Evolutionary conservation across 1,139 yeast genomes (phyloP).

Genomic region (Geotrichum macrosporum): DNA sequence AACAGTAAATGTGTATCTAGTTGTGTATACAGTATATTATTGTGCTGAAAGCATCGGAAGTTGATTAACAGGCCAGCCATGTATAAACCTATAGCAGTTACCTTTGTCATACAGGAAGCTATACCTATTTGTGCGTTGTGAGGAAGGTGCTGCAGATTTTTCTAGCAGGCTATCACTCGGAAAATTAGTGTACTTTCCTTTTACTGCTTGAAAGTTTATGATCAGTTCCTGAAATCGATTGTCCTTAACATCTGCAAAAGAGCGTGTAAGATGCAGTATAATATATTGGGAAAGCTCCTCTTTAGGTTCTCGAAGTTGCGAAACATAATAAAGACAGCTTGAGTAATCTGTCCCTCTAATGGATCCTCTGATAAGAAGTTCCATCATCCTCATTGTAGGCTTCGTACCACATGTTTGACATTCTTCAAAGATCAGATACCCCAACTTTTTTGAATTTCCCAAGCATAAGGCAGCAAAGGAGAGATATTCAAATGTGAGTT

Average conservation of each 20-base stretch:
- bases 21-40: no score
- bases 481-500: conserved; percentile 30
- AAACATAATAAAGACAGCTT: conserved; percentile 6
- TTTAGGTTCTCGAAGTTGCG: neutral
- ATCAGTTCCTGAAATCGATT: conserved; percentile 18
- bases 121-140: conserved; percentile 19
- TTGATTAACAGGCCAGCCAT: conserved; percentile 23
- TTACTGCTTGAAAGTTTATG: conserved; percentile 1
- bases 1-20: no score
- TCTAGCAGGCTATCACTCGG: conserved; percentile 23
- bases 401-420: conserved; percentile 12
- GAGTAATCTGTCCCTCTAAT: conserved; percentile 29
- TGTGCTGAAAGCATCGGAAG: neutral
- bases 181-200: conserved; percentile 21
- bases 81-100: conserved; percentile 23
- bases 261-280: conserved; percentile 25
- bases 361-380: conserved; percentile 31
- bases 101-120: conserved; percentile 23
- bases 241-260: conserved; percentile 21
- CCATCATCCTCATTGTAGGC: conserved; percentile 28
- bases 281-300: conserved; percentile 20
- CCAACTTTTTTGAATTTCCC: conserved; percentile 34
- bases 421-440: conserved; percentile 31
- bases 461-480: conserved; percentile 31
- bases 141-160: conserved; percentile 14